Conservation (phyloP, 192 early-diverging fungal species). For the Coemansia sp. region DNA sequence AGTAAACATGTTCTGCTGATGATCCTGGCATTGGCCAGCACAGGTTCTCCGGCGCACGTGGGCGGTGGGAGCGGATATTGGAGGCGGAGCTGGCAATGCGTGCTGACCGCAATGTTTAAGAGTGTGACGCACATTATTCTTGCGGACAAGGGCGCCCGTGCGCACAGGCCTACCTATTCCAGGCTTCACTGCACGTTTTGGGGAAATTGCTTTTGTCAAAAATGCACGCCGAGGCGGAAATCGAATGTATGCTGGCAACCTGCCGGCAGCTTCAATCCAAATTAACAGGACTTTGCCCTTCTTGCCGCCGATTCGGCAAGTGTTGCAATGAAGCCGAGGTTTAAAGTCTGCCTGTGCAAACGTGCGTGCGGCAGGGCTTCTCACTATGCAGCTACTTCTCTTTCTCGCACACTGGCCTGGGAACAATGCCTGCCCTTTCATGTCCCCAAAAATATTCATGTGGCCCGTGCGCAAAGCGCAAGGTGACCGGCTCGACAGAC, state of each 20-base stretch:
- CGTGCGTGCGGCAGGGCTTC: not conserved
- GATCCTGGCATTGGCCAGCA: not conserved
- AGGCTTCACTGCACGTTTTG: slow-evolving; percentile 1
- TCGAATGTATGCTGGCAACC: not conserved
- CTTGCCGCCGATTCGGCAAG: not conserved
- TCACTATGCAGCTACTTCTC: not conserved
- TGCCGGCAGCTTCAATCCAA: not conserved
- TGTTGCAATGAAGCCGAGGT: not conserved
- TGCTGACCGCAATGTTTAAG: not conserved
- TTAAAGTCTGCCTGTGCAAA: not conserved
- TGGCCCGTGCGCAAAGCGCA: slow-evolving; percentile 7
- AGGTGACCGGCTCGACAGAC: not conserved
- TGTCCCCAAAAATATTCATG: not conserved
- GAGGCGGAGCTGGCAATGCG: not conserved
- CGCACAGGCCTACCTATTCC: slow-evolving; percentile 2
- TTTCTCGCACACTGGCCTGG: not conserved
- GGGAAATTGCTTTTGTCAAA: not conserved
- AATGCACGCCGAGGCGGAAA: slow-evolving; percentile 1
- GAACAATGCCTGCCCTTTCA: not conserved
- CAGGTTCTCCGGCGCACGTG: not conserved
- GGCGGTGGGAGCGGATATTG: not conserved
- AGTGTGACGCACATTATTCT: slow-evolving; percentile 2
- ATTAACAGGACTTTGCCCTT: not conserved
- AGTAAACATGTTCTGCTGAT: not conserved
- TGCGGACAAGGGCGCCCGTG: not conserved